These are phyloP conservation scores for Recurvomyces mirabilis DNA, from an alignment of 495 filamentous ascomycete species.

Conservation along the genomic window DNA sequence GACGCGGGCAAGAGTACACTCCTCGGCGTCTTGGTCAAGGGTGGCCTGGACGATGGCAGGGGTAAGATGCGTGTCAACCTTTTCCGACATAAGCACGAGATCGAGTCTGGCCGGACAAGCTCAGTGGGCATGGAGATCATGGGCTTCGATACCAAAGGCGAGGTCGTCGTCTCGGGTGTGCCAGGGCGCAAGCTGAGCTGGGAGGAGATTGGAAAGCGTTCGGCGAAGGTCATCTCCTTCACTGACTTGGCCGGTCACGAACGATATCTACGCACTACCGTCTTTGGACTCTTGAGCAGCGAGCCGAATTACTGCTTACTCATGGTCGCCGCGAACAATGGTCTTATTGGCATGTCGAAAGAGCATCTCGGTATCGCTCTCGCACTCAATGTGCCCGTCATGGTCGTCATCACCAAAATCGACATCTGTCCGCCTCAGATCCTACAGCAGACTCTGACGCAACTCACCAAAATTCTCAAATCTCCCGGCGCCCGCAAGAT, in stretches of 20 bases:
- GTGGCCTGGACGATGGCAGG: conserved; percentile 85
- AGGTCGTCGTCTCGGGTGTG: conserved; percentile 67
- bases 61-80: conserved; percentile 92
- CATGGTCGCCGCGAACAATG: conserved; percentile 98
- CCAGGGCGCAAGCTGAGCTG: conserved; percentile 84
- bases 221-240: conserved; percentile 91
- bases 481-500: conserved; percentile 90
- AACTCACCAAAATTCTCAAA: conserved; percentile 84
- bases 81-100: conserved; percentile 94
- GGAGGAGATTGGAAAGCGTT: conserved; percentile 95
- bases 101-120: conserved; percentile 87
- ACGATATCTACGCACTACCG: conserved; percentile 87
- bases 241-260: conserved; percentile 94
- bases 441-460: conserved; percentile 83
- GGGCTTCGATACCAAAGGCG: conserved; percentile 85
- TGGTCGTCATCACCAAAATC: conserved; percentile 98
- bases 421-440: conserved; percentile 98
- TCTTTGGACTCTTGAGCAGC: conserved; percentile 88
- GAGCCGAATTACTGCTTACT: conserved; percentile 95
- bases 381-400: conserved; percentile 90
- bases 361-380: conserved; percentile 94
- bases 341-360: conserved; percentile 93
- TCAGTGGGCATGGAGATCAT: conserved; percentile 99
- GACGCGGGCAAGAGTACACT: conserved; percentile 96
- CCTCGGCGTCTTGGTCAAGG: conserved; percentile 93